phyloP scores from a whole-genome alignment of 352 stramenopile genomes.

The Phytophthora sp. region DNA sequence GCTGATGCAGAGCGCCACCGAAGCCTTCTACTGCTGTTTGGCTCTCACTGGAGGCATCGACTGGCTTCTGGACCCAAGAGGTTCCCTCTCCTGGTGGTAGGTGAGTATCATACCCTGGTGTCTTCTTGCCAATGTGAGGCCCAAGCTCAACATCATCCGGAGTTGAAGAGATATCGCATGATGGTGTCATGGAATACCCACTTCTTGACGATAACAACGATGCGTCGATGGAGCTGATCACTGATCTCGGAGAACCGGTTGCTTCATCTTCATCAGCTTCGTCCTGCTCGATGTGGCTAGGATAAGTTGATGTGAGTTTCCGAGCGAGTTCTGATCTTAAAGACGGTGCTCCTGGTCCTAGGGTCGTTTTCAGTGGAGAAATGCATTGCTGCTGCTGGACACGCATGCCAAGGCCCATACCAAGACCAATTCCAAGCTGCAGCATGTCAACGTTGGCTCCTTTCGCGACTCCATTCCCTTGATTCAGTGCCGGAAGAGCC shows the following conservation, averaged over 20 bases:
- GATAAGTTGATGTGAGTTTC: conserved; percentile 14
- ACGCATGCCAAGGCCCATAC: conserved; percentile 89
- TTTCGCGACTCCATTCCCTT: conserved; percentile 25
- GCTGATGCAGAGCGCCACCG: conserved; percentile 61
- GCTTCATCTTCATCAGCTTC: conserved; percentile 38
- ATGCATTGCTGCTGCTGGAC: conserved; percentile 55
- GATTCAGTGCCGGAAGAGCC: conserved; percentile 42
- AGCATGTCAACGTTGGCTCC: conserved; percentile 61
- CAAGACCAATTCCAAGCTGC: conserved; percentile 86
- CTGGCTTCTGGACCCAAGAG: conserved; percentile 60
- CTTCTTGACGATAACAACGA: conserved; percentile 41
- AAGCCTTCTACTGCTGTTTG: conserved; percentile 75
- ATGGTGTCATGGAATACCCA: conserved; percentile 48
- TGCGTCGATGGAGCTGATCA: conserved; percentile 34
- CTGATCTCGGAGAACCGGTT: conserved; percentile 35
- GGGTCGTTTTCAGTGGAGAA: conserved; percentile 19
- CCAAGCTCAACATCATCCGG: conserved; percentile 60
- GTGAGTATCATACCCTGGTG: conserved; percentile 63
- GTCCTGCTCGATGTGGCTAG: conserved; percentile 13
- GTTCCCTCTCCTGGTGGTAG: conserved; percentile 58
- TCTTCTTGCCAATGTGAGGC: conserved; percentile 55
- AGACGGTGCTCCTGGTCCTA: conserved; percentile 11
- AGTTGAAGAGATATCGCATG: conserved; percentile 55
- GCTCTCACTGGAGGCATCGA: conserved; percentile 57
- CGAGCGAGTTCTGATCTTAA: conserved; percentile 17